phyloP scores from a whole-genome alignment of 176 grass and related monocot genomes.

The Dendrocalamus sinicus region DNA sequence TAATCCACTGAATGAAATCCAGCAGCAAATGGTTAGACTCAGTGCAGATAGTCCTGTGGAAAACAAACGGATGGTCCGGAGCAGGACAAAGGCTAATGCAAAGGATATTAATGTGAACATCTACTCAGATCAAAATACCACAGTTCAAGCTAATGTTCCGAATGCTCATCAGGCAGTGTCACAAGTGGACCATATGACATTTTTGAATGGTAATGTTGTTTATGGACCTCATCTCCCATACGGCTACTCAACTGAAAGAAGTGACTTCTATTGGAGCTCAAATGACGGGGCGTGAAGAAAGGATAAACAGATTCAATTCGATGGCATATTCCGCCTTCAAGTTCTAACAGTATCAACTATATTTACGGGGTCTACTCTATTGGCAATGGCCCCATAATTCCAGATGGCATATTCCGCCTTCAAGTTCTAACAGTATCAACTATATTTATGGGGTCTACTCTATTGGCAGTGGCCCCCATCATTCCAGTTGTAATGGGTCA shows the following conservation, averaged over 20 bases:
- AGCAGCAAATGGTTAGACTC: constrained; percentile 73
- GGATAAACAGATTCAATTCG: constrained; percentile 14
- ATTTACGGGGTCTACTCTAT: constrained; percentile 53
- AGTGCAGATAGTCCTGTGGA: constrained; percentile 63
- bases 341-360: constrained; percentile 50
- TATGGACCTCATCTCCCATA: constrained; percentile 84
- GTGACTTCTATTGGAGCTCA: constrained; percentile 64
- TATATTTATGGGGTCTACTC: constrained; percentile 49
- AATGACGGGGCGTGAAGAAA: constrained; percentile 42
- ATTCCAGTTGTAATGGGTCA: constrained; percentile 44
- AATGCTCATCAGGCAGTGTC: constrained; percentile 55
- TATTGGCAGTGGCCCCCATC: constrained; percentile 50
- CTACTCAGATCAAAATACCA: constrained; percentile 50
- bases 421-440: constrained; percentile 48
- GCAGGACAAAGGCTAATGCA: constrained; percentile 50
- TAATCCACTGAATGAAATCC: constrained; percentile 61
- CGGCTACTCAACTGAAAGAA: constrained; percentile 56
- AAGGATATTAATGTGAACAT: constrained; percentile 48
- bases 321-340: constrained; percentile 36
- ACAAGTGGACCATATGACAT: constrained; percentile 68
- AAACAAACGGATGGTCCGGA: constrained; percentile 51
- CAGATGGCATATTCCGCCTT: constrained; percentile 29
- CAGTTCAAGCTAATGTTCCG: constrained; percentile 51
- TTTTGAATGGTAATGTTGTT: constrained; percentile 65
- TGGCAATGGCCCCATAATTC: neutral